These are phyloP conservation scores for Pezizomycotina sp. DNA, from an alignment of 2,329 filamentous ascomycete genomes.

Conservation along the genomic window DNA sequence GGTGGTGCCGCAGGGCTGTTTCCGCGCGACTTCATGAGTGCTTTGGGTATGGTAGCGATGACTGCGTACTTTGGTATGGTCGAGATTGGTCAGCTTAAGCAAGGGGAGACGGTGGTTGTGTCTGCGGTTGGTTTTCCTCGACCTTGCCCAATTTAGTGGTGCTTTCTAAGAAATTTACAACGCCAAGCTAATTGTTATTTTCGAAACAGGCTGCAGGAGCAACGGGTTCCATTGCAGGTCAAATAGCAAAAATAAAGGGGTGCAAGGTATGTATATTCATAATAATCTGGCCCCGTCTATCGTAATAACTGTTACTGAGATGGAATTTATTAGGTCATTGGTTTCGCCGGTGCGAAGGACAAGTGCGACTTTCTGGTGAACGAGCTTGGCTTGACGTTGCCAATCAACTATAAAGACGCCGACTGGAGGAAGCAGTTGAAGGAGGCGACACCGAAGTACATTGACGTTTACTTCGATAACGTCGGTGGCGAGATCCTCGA, in stretches of 20 bases:
- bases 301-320: too few relatives aligned
- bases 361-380: constrained; percentile 50
- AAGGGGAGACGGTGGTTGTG: constrained; percentile 59
- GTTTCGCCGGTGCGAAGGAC: constrained; percentile 48
- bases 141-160: neutral
- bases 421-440: constrained; percentile 45
- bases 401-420: constrained; percentile 51
- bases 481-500: constrained; percentile 57
- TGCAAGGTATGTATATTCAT: too few relatives aligned
- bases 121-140: constrained; percentile 34
- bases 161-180: neutral
- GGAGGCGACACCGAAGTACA: constrained; percentile 42
- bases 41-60: constrained; percentile 48
- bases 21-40: constrained; percentile 25
- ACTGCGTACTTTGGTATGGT: constrained; percentile 63
- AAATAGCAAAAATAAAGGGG: constrained; percentile 61
- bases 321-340: constrained; percentile 35
- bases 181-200: neutral
- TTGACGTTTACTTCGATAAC: constrained; percentile 60
- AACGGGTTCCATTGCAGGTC: constrained; percentile 58
- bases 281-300: too few relatives aligned
- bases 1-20: constrained; percentile 34
- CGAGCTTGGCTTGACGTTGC: constrained; percentile 50
- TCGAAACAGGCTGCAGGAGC: constrained; percentile 48
- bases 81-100: constrained; percentile 49